These are phyloP conservation scores for Plasmopara halstedii DNA, from an alignment of 352 stramenopile genomes.

Conservation along the genomic window DNA sequence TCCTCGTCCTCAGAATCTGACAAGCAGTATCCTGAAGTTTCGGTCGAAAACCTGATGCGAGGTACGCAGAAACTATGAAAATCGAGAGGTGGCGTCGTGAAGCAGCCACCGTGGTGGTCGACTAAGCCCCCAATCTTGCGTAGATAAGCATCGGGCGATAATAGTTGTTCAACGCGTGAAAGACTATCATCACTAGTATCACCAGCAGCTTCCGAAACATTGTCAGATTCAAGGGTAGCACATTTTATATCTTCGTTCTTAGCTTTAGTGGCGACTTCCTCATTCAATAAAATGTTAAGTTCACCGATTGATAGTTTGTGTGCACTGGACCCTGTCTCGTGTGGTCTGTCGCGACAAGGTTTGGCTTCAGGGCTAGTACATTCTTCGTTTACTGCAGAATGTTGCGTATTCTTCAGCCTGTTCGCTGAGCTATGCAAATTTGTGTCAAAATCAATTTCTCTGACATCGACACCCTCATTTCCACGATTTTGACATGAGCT, in stretches of 20 bases:
- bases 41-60: constrained; percentile 55
- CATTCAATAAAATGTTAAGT: constrained; percentile 6
- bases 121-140: constrained; percentile 36
- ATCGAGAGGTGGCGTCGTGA: constrained; percentile 37
- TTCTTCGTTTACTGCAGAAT: constrained; percentile 1
- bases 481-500: neutral
- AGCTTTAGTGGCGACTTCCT: neutral
- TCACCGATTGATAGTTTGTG: constrained; percentile 12
- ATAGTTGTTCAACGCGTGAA: constrained; percentile 18
- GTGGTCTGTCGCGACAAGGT: neutral
- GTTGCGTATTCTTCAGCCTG: neutral
- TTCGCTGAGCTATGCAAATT: constrained; percentile 5
- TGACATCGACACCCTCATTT: neutral
- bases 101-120: constrained; percentile 42
- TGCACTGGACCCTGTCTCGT: neutral
- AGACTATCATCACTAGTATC: constrained; percentile 8
- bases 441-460: neutral
- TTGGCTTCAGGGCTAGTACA: constrained; percentile 1
- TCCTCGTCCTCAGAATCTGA: constrained; percentile 77
- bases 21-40: constrained; percentile 17
- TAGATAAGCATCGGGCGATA: constrained; percentile 42
- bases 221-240: constrained; percentile 8
- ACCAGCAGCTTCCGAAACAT: constrained; percentile 6
- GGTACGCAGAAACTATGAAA: constrained; percentile 73
- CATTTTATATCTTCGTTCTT: neutral